Base-by-base conservation (phyloP, 2,329 filamentous ascomycete species). In the Hymenoscyphus fraxineus region DNA sequence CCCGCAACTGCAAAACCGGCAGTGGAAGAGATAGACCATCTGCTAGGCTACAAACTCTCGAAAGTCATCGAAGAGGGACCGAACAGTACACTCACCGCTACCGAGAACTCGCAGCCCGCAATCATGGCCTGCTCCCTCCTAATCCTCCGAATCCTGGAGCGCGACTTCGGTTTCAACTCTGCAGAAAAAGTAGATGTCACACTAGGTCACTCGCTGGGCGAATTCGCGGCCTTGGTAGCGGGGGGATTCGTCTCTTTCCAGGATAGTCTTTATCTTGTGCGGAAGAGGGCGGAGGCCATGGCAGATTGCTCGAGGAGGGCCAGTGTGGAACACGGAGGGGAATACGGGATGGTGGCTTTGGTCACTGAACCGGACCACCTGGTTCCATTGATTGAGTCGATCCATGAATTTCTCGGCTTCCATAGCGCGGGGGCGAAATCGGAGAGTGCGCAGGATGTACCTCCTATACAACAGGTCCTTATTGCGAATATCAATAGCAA, bases 401-500 rank as follows among this genome's bases (percentile, higher is more conserved):
- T 97, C 65, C 83, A 89, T 74, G 89, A 91, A 68, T 96, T 97
- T 71, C 84, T 96, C 16, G 89, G 88, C 16, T 85, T 90, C 69
- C 83, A 83, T 59, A 82, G 83, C 66, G 81, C 84, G n/a, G 88
- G 87, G 35, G 81, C 84, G 65, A 89, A 89, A 73, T 83, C 84
- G 62, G 89, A 93, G 75, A 88, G 85, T 70, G 84, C 83, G 66
- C 81, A 87, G 68, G 84, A 90, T 69, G 78, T 88, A 38, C 89
- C 91, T 19, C 86, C 92, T 3, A 92, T 96, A 62, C 86, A 95
- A 74, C 91, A 96, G 77, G 93, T 97, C 60, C 81, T 90, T 70
- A 93, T 98, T 71, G 94, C 93, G 65, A 97, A 98, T 77, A 88
- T 96, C 78, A 98, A 98, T 79, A 92, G 89, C 76, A 95, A 93